Evolutionary conservation across 1,139 yeast species (phyloP).

Genomic region (Kodamaea sp.): DNA sequence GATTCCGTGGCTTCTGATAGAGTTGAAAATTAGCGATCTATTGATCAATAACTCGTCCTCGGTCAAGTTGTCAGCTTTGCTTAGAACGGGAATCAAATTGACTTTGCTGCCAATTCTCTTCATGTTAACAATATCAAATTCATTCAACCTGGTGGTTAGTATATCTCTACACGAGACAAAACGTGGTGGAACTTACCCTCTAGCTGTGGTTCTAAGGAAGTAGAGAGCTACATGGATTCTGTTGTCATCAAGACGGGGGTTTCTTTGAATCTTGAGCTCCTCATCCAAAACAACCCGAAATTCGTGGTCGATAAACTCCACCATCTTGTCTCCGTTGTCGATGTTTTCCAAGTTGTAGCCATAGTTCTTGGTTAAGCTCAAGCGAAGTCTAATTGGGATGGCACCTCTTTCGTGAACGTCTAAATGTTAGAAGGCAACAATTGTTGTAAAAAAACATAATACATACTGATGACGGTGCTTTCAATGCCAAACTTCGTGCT

Average conservation of each 20-base stretch:
- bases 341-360: slow-evolving; percentile 39
- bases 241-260: slow-evolving; percentile 53
- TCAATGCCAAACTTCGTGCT: slow-evolving; percentile 13
- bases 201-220: slow-evolving; percentile 59
- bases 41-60: slow-evolving; percentile 43
- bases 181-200: slow-evolving; percentile 30
- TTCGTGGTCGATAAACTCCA: slow-evolving; percentile 54
- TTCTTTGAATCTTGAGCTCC: slow-evolving; percentile 61
- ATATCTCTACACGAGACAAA: background rate
- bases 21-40: slow-evolving; percentile 45
- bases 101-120: slow-evolving; percentile 48
- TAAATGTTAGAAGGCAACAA: slow-evolving; percentile 7
- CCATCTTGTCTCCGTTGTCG: slow-evolving; percentile 27
- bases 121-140: slow-evolving; percentile 51
- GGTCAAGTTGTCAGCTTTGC: slow-evolving; percentile 60
- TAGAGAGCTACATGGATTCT: slow-evolving; percentile 66
- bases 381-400: slow-evolving; percentile 27
- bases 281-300: slow-evolving; percentile 58
- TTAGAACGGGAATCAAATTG: slow-evolving; percentile 58
- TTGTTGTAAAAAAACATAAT: background rate
- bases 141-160: slow-evolving; percentile 28
- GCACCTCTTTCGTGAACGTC: slow-evolving; percentile 19
- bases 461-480: slow-evolving; percentile 17
- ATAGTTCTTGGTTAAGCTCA: slow-evolving; percentile 28
- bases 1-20: slow-evolving; percentile 45